Base-by-base conservation (phyloP, 2,329 filamentous ascomycete genomes). In the Alternaria consortialis region DNA sequence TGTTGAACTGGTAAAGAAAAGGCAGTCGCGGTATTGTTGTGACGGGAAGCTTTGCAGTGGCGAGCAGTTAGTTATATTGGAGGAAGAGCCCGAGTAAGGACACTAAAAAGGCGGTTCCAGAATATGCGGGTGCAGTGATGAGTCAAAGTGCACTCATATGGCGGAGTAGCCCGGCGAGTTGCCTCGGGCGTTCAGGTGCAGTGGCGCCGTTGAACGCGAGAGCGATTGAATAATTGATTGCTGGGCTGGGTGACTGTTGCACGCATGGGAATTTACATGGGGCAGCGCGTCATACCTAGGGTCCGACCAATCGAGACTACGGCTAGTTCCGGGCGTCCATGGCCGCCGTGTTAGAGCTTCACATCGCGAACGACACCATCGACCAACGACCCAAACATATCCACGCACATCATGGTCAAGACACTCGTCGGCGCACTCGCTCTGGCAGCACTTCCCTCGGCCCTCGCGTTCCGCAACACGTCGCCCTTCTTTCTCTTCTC, bases 401-500 rank as follows among this genome's bases (percentile, higher is more conserved):
- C 46, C 59, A 55, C 53, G 59, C 63, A 64, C 60, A 73, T 61
- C 68, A 79, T 78, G 76, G 81, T 70, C 53, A 84, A 85, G 79
- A 77, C 80, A 75, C 76, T 74, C 60, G 69, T 84, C 48, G 77
- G 80, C 70, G 79, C 83, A 62, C 74, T 86, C 57, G 81, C 83
- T 72, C 78, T 86, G 59, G 79, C 87, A 46, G 67, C 73, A 71
- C 84, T 86, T 68, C 84, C 86, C 62, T 84, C 84, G 25, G 88
- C 85, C 44, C 82, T 88, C 63, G 94, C 92, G 27, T 95, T 97
- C 78, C 88, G 87, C 65, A 90, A 97, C 80, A 93, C 94, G 2
- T 94, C 92, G 56, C 94, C 95, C 17, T 95, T 97, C 80, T 86
- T 97, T 76, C 82, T 97, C 68, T 90, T 96, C 78, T 97, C 94